These are phyloP conservation scores for Byssoonygena ceratinophila DNA, from an alignment of 2,329 filamentous ascomycete species.

Conservation along the genomic window DNA sequence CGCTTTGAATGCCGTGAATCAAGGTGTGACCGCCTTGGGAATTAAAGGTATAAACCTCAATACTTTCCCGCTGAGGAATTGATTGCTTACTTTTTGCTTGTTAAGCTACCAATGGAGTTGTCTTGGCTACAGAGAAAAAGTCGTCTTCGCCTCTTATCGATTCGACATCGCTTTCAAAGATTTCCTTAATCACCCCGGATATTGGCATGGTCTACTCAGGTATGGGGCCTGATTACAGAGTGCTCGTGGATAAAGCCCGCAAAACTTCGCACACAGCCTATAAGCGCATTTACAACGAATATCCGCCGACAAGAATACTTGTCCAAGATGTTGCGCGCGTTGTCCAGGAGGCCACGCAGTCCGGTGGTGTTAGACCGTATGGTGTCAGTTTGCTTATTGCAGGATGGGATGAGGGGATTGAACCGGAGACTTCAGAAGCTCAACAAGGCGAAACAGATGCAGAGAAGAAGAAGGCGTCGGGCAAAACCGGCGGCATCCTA, in stretches of 20 bases:
- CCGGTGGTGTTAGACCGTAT: constrained; percentile 91
- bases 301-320: constrained; percentile 97
- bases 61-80: not conserved
- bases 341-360: constrained; percentile 98
- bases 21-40: constrained; percentile 93
- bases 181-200: constrained; percentile 95
- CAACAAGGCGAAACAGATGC: constrained; percentile 45
- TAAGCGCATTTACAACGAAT: constrained; percentile 99
- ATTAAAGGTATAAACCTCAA: constrained; percentile 67
- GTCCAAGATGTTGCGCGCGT: constrained; percentile 96
- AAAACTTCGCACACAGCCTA: constrained; percentile 97
- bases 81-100: constrained; percentile 7
- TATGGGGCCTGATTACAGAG: constrained; percentile 97
- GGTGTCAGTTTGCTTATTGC: constrained; percentile 92
- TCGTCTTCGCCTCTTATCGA: constrained; percentile 96
- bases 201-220: constrained; percentile 99
- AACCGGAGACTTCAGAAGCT: constrained; percentile 65
- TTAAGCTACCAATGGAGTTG: constrained; percentile 92
- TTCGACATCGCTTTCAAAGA: constrained; percentile 86
- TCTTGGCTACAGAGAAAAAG: constrained; percentile 98
- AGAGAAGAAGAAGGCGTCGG: constrained; percentile 58
- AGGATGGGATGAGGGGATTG: constrained; percentile 93
- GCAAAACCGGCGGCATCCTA: constrained; percentile 88
- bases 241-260: constrained; percentile 92
- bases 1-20: constrained; percentile 97